phyloP scores from a whole-genome alignment of 2,329 filamentous ascomycete species.

The Monilinia polystroma region DNA sequence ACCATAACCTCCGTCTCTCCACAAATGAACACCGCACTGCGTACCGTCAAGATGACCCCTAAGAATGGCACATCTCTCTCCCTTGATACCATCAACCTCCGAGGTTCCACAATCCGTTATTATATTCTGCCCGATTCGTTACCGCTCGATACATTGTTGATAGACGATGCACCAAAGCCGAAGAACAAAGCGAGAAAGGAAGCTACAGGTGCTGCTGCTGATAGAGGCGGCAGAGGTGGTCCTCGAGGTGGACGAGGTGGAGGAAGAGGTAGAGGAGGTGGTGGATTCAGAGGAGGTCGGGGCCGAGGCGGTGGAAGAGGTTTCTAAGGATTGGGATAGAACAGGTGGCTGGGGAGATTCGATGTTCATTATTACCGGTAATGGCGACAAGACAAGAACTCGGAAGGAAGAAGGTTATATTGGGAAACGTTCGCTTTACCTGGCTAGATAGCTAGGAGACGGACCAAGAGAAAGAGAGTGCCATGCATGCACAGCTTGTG shows the following conservation, averaged over 20 bases:
- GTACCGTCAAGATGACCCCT: constrained; percentile 94
- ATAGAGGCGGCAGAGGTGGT: constrained; percentile 47
- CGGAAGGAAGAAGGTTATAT: not conserved
- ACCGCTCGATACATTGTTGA: constrained; percentile 89
- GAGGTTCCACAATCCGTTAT: constrained; percentile 93
- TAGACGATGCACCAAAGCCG: constrained; percentile 95
- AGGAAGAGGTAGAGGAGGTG: constrained; percentile 48
- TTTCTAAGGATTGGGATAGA: constrained; percentile 27
- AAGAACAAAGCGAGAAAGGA: constrained; percentile 99
- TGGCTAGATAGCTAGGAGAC: constrained; percentile 11
- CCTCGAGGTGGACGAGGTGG: constrained; percentile 50
- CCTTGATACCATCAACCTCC: constrained; percentile 94
- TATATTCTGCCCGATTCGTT: constrained; percentile 95
- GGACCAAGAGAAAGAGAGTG: constrained; percentile 14
- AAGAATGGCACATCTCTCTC: constrained; percentile 83
- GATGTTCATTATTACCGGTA: constrained; percentile 18
- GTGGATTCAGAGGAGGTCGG: constrained; percentile 52
- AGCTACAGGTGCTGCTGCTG: constrained; percentile 52
- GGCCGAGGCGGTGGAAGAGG: constrained; percentile 51
- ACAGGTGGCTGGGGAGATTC: not conserved
- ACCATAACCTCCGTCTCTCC: constrained; percentile 96
- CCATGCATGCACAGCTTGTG: constrained; percentile 18
- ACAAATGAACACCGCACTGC: constrained; percentile 97
- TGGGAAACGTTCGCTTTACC: constrained; percentile 12
- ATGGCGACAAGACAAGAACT: not conserved